phyloP scores from a whole-genome alignment of 257 asterid genomes.

The Solanum lignicaule region DNA sequence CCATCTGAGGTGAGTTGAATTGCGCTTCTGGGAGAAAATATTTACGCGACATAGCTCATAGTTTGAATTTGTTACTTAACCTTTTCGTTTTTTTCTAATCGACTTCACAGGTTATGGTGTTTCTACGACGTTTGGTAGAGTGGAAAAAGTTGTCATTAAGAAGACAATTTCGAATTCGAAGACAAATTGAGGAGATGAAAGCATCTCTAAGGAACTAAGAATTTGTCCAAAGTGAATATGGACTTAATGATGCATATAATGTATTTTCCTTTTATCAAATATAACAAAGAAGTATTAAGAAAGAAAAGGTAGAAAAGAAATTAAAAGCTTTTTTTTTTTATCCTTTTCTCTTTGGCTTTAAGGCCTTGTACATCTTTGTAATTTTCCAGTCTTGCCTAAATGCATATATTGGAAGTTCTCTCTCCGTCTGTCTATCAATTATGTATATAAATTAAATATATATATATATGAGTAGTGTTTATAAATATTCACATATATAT shows the following conservation, averaged over 20 bases:
- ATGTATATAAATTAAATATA: not conserved
- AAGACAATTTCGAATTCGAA: conserved; percentile 34
- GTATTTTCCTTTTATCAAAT: conserved; percentile 9
- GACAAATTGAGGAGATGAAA: conserved; percentile 36
- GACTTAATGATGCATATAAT: conserved; percentile 8
- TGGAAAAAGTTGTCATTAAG: conserved; percentile 42
- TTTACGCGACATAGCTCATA: not conserved
- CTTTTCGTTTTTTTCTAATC: not conserved
- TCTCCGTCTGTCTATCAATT: not conserved
- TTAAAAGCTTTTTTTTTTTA: not conserved
- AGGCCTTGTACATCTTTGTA: conserved; percentile 33
- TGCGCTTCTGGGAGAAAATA: not conserved
- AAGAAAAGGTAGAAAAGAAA: not conserved
- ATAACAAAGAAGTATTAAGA: conserved; percentile 4
- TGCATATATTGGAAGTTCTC: not conserved
- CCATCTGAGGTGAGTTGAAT: conserved; percentile 63
- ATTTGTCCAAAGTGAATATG: not conserved
- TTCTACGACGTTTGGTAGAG: conserved; percentile 57
- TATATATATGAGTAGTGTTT: not conserved
- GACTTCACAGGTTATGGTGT: conserved; percentile 53
- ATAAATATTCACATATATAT: not conserved
- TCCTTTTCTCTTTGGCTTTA: conserved; percentile 7
- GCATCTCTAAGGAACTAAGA: conserved; percentile 24
- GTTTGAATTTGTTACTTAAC: not conserved
- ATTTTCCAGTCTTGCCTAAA: not conserved